Conservation (phyloP, 192 early-diverging fungal species). For the Backusella sp. region DNA sequence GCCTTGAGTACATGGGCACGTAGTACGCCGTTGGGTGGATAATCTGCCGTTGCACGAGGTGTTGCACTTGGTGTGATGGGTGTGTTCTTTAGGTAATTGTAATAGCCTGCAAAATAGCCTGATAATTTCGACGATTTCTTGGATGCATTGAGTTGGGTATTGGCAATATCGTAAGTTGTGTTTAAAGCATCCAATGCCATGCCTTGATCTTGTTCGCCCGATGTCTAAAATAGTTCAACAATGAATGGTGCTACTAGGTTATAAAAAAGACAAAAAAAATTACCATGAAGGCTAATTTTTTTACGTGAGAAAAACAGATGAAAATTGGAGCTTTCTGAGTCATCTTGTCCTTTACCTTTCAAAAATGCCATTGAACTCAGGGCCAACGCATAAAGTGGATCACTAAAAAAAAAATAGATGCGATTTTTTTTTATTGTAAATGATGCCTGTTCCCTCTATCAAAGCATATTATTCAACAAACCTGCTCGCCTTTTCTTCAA, state of each 20-base stretch:
- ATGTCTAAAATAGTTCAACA: conserved; percentile 34
- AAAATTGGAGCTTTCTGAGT: neutral
- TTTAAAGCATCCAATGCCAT: conserved; percentile 45
- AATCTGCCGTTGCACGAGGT: conserved; percentile 11
- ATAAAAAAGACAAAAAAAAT: neutral
- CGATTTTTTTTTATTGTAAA: too few relatives aligned
- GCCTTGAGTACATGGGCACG: conserved; percentile 51
- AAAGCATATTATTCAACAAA: neutral
- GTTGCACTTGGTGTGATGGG: neutral
- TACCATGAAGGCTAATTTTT: conserved; percentile 22
- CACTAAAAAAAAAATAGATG: conserved; percentile 13
- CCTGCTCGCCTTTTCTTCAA: conserved; percentile 23
- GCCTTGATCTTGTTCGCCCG: conserved; percentile 48
- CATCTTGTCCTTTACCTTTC: conserved; percentile 40
- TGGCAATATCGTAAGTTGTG: conserved; percentile 46
- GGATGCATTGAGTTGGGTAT: conserved; percentile 42
- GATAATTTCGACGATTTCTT: conserved; percentile 35
- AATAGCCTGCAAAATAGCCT: conserved; percentile 36
- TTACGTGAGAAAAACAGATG: conserved; percentile 9
- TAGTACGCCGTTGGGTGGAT: conserved; percentile 45
- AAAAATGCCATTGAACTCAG: conserved; percentile 52
- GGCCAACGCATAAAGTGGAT: conserved; percentile 53
- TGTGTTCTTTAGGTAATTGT: conserved; percentile 20
- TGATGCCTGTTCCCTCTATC: neutral
- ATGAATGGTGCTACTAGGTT: neutral